phyloP scores from a whole-genome alignment of 192 early-diverging fungal genomes.

The Hyaloraphidium curvatum region DNA sequence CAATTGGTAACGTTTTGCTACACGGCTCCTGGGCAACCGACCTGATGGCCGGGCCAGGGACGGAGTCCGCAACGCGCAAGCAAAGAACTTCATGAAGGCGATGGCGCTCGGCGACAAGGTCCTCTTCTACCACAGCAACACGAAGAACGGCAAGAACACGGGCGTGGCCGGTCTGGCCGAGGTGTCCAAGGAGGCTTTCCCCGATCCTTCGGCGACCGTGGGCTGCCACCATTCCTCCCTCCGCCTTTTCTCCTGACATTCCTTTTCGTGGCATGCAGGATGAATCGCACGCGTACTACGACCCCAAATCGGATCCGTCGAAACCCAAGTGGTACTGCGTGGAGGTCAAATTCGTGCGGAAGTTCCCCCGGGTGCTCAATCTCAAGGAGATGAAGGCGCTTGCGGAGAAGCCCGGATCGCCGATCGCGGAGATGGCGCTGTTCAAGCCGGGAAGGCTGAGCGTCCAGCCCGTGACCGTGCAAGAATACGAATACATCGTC shows the following conservation, averaged over 20 bases:
- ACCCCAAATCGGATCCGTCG: conserved; percentile 41
- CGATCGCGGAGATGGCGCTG: conserved; percentile 42
- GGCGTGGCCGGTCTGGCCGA: conserved; percentile 55
- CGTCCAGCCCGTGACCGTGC: conserved; percentile 45
- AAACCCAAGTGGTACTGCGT: conserved; percentile 61
- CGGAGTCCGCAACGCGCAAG: conserved; percentile 66
- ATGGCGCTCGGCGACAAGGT: conserved; percentile 52
- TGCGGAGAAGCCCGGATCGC: conserved; percentile 10
- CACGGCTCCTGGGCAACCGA: no score
- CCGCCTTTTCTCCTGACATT: no score
- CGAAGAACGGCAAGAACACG: conserved; percentile 64
- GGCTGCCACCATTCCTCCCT: no score
- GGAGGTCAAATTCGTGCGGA: conserved; percentile 56
- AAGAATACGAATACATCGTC: conserved; percentile 49
- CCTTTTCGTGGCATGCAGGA: conserved; percentile 25
- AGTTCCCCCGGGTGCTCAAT: conserved; percentile 34
- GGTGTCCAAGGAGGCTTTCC: conserved; percentile 43
- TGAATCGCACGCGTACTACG: conserved; percentile 49
- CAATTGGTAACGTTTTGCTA: no score
- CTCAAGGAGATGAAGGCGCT: conserved; percentile 50
- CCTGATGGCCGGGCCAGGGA: no score
- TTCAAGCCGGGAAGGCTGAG: conserved; percentile 52
- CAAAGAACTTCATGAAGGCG: conserved; percentile 58
- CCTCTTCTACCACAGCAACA: conserved; percentile 77
- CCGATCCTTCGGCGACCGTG: conserved; percentile 26